Conservation (phyloP, 495 filamentous ascomycete genomes). For the Penicillium maclennaniae region DNA sequence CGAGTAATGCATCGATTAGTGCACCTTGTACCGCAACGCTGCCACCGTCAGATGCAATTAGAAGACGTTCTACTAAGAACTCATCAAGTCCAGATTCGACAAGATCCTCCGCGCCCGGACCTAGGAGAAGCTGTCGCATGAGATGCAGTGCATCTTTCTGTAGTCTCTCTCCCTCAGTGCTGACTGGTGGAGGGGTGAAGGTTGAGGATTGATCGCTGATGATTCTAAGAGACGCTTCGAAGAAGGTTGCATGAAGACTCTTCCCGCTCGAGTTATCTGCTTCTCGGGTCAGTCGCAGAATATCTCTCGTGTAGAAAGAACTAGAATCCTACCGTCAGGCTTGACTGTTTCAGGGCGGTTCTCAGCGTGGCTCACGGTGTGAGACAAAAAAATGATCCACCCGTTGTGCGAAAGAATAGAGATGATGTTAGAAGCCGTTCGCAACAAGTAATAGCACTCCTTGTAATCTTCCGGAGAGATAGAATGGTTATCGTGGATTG, state of each 20-base stretch:
- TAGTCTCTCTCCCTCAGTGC: slow-evolving; percentile 41
- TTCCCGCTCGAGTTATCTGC: slow-evolving; percentile 29
- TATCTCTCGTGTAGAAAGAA: neutral
- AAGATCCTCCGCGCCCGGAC: slow-evolving; percentile 62
- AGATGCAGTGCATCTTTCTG: slow-evolving; percentile 67
- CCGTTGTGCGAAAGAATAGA: slow-evolving; percentile 41
- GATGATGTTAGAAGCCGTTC: slow-evolving; percentile 68
- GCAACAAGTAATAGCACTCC: slow-evolving; percentile 73
- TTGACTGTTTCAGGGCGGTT: slow-evolving; percentile 25
- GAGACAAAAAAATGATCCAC: slow-evolving; percentile 39
- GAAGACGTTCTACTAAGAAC: slow-evolving; percentile 65
- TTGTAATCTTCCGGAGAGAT: slow-evolving; percentile 61
- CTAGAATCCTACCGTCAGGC: slow-evolving; percentile 30
- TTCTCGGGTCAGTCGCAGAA: neutral
- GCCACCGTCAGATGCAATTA: slow-evolving; percentile 51
- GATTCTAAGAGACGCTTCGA: slow-evolving; percentile 33
- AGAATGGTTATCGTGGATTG: slow-evolving; percentile 13
- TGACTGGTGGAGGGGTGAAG: slow-evolving; percentile 5
- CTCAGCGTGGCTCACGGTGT: slow-evolving; percentile 30
- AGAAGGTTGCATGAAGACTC: slow-evolving; percentile 39
- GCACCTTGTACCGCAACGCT: slow-evolving; percentile 59
- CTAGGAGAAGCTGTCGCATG: slow-evolving; percentile 70
- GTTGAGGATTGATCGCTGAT: slow-evolving; percentile 21
- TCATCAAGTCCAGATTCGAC: slow-evolving; percentile 68
- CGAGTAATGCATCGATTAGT: slow-evolving; percentile 70